Evolutionary conservation across 495 filamentous ascomycete species (phyloP), one percentile per base, ranked within the genome.

Genomic region (Pyrenopolyporus hunteri): DNA sequence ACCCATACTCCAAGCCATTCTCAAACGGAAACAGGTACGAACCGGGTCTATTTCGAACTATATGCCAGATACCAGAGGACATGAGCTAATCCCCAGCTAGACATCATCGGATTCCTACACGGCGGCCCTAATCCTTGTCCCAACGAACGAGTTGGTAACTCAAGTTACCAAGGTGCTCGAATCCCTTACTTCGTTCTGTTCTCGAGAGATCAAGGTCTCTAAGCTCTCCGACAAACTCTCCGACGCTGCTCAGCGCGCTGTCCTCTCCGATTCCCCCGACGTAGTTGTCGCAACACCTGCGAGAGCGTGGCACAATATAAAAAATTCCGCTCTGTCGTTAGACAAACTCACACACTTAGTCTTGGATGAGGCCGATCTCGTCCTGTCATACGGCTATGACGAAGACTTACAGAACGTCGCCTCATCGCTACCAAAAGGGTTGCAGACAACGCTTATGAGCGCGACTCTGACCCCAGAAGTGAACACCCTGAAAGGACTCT

Each of bases 351-450:
- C 83, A 42, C 83, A 92, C 49, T 76, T 99, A 10, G 92, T 98
- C 8, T 87, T 99, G 52, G 94, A 99, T 67, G 94, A 99, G 74
- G 92, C 93, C 2, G 94, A 99, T 72, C 72, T 98, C 49, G 87
- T 98, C n/a, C 77, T 97, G 49, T 92, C 89, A 6, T 99, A 97
- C 68, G 94, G 92, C 40, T 97, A 97, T 66, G 88, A 94, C 32
- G 89, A 93, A 44, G 94, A 98, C 67, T 82, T 99, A 59, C 83
- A 90, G 54, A 84, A 80, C 48, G 77, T 98, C 16, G 79, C 92
- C 0, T 85, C 88, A 64, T 78, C 85, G 4, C 77, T 97, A 25
- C 91, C 93, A 1, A 88, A 88, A 57, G 91, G 91, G 4, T 81
- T 96, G 11, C 94, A 99, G 76, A 93, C 90, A 4, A 86, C 91